Percentiles rank a stretch among this genome's conserved stretches.
Conservation (phyloP, 352 stramenopile species). For the Globisporangium uncinulatum region DNA sequence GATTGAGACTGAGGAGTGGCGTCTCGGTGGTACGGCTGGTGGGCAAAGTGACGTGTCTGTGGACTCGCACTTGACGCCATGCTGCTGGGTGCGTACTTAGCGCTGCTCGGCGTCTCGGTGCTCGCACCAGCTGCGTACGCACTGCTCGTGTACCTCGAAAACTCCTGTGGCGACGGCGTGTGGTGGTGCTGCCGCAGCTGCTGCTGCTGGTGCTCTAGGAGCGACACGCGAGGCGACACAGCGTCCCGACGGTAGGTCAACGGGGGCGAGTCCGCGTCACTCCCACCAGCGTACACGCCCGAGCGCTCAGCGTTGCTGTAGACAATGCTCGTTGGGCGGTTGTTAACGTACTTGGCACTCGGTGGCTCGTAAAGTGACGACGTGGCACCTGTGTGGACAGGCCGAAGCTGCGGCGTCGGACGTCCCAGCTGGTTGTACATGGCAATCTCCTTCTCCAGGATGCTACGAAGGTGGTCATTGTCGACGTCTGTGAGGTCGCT, state of each 20-base stretch:
- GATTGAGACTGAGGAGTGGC: too few relatives aligned
- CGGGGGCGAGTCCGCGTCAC: background rate
- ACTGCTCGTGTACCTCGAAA: background rate
- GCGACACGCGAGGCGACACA: background rate
- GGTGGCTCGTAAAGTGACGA: background rate
- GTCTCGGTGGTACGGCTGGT: too few relatives aligned
- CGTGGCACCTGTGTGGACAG: background rate
- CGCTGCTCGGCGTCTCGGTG: background rate
- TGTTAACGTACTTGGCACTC: background rate
- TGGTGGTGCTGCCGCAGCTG: too few relatives aligned
- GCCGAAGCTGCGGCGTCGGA: background rate
- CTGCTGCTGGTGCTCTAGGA: background rate
- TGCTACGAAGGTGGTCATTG: constrained; percentile 13
- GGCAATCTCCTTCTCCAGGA: constrained; percentile 14
- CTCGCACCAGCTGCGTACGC: background rate
- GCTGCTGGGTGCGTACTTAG: background rate
- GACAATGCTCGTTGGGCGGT: background rate
- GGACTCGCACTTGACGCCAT: background rate
- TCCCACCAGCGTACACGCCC: background rate
- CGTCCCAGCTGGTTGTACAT: constrained; percentile 11
- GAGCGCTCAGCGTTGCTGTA: background rate
- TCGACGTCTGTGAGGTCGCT: constrained; percentile 1
- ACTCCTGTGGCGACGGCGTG: background rate
- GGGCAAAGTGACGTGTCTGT: background rate
- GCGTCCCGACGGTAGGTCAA: background rate